These are phyloP conservation scores for Amaranthus tricolor DNA, from an alignment of 179 eudicot genomes.

Conservation along the genomic window DNA sequence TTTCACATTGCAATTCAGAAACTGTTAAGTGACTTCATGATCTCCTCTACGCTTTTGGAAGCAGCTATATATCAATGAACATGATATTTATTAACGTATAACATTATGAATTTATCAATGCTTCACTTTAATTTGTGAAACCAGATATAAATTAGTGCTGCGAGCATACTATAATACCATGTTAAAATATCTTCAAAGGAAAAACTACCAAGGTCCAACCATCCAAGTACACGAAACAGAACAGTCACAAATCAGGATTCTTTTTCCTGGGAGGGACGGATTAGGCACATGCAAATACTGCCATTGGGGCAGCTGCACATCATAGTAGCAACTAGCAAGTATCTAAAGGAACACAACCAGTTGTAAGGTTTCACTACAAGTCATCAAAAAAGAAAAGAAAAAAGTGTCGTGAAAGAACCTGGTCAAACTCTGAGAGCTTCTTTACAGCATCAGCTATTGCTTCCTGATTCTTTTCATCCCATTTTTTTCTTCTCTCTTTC, in stretches of 20 bases:
- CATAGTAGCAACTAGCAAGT: neutral
- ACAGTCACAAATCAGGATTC: neutral
- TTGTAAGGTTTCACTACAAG: neutral
- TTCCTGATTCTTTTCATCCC: slow-evolving; percentile 93
- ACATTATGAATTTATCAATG: neutral
- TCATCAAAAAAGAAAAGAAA: neutral
- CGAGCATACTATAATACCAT: neutral
- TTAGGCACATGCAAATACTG: neutral
- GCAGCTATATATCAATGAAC: neutral
- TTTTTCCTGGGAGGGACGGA: neutral
- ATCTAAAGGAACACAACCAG: slow-evolving; percentile 7
- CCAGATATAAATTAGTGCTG: neutral
- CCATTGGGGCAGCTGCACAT: neutral
- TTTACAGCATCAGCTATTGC: slow-evolving; percentile 81
- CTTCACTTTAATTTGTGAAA: neutral
- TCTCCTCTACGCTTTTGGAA: slow-evolving; percentile 6
- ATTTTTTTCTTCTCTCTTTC: slow-evolving; percentile 84
- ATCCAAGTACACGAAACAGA: neutral
- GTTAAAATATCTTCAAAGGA: neutral
- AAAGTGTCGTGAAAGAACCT: slow-evolving; percentile 38
- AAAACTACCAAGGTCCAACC: neutral
- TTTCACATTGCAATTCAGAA: neutral
- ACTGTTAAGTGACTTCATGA: neutral
- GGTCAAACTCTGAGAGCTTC: slow-evolving; percentile 70
- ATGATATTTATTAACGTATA: neutral